phyloP scores from a whole-genome alignment of 2,329 filamentous ascomycete genomes.

The Aspergillus sojae region DNA sequence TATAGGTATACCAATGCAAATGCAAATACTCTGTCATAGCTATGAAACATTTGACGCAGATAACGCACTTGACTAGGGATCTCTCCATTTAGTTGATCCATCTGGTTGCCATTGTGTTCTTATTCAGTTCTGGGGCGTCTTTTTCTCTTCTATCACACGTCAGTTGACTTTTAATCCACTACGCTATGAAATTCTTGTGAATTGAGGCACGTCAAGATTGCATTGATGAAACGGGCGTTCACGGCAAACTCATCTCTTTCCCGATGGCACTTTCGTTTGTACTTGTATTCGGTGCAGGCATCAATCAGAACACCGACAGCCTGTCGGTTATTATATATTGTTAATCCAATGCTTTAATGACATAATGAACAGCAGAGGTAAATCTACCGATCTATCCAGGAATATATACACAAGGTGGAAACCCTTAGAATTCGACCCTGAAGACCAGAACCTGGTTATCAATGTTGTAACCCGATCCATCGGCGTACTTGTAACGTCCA shows the following conservation, averaged over 20 bases:
- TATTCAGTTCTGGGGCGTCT: neutral
- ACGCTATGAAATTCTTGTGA: neutral
- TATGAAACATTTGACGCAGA: neutral
- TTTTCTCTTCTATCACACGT: neutral
- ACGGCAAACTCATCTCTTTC: neutral
- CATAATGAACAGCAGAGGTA: neutral
- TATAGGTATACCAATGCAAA: neutral
- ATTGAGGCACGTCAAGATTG: constrained; percentile 5
- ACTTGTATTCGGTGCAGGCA: constrained; percentile 5
- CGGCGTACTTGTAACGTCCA: constrained; percentile 59
- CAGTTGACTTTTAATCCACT: neutral
- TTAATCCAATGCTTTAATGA: neutral
- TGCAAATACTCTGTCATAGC: neutral
- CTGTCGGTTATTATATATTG: neutral
- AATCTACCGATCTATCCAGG: neutral
- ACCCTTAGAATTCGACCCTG: constrained; percentile 30
- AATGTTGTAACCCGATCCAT: constrained; percentile 60
- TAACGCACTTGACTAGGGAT: neutral
- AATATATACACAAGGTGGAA: neutral
- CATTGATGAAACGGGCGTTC: neutral
- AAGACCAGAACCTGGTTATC: constrained; percentile 68
- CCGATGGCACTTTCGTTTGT: constrained; percentile 1
- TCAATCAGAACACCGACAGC: neutral
- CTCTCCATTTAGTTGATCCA: neutral
- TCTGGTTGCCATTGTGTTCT: neutral